Conservation (phyloP, 495 filamentous ascomycete species). For the Trichodelitschia bisporula region DNA sequence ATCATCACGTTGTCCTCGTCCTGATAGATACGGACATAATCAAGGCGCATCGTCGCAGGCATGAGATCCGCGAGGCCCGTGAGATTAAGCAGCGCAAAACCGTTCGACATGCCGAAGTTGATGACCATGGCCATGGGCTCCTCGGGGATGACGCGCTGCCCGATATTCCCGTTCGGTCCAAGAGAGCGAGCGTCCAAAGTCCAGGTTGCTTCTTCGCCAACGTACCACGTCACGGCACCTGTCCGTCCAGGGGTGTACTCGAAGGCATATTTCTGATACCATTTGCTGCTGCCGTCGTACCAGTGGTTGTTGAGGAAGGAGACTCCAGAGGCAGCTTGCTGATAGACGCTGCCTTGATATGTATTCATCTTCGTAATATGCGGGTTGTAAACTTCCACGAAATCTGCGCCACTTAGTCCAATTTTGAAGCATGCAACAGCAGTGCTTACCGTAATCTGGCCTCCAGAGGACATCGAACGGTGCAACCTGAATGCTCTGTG, state of each 20-base stretch:
- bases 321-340: conserved; percentile 50
- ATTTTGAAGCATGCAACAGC: conserved; percentile 3
- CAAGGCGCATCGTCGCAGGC: conserved; percentile 45
- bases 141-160: conserved; percentile 38
- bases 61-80: conserved; percentile 25
- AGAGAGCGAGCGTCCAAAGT: conserved; percentile 38
- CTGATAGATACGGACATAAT: conserved; percentile 58
- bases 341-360: conserved; percentile 43
- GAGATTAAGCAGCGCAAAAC: conserved; percentile 37
- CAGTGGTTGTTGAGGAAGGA: conserved; percentile 50
- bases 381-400: conserved; percentile 35
- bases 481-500: conserved; percentile 48
- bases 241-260: conserved; percentile 42
- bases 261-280: conserved; percentile 47
- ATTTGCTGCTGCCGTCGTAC: conserved; percentile 48
- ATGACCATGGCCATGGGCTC: conserved; percentile 47
- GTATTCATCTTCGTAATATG: conserved; percentile 33
- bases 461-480: conserved; percentile 59
- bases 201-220: conserved; percentile 41
- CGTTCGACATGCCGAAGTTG: conserved; percentile 51
- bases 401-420: conserved; percentile 17
- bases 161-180: conserved; percentile 50
- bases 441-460: conserved; percentile 33
- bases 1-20: conserved; percentile 29
- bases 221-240: conserved; percentile 41